Conservation (phyloP, 2,329 filamentous ascomycete genomes). For the Nemania abortiva region DNA sequence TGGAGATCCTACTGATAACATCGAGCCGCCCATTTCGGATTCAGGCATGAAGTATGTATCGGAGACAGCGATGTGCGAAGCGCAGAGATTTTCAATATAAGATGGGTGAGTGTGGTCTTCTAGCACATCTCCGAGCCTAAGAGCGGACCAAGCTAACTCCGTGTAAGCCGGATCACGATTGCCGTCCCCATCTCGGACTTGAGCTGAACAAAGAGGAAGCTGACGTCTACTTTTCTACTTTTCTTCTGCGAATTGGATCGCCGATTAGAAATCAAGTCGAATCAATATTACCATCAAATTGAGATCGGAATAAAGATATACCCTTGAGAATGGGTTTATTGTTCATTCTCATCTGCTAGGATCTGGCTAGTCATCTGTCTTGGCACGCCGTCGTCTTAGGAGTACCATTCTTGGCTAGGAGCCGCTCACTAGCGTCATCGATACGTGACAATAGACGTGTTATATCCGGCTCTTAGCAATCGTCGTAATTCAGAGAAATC, state of each 20-base stretch:
- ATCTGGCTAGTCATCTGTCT: not conserved
- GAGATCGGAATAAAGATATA: not conserved
- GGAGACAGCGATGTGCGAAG: not conserved
- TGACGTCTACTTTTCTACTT: not conserved
- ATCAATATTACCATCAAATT: not conserved
- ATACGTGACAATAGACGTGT: not conserved
- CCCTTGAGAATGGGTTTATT: not conserved
- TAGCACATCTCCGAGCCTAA: slow-evolving; percentile 13
- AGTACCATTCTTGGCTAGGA: not conserved
- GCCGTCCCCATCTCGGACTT: not conserved
- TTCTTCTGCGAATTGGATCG: not conserved
- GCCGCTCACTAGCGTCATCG: not conserved
- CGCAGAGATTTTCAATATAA: not conserved
- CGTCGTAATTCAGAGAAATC: not conserved
- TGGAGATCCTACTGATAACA: slow-evolving; percentile 6
- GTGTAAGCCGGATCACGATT: slow-evolving; percentile 1
- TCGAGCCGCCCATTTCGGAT: not conserved
- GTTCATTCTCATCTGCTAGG: not conserved
- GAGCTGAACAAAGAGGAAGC: not conserved
- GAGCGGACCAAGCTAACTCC: slow-evolving; percentile 25
- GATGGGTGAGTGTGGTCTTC: not conserved
- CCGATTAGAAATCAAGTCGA: slow-evolving; percentile 3
- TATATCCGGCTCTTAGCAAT: not conserved
- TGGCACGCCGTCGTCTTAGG: not conserved
- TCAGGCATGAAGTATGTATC: not conserved